Percentiles rank a stretch among this genome's conserved stretches.
Evolutionary conservation across 1,284 basidiomycete species (phyloP).

Genomic region (Ustilago lituana): DNA sequence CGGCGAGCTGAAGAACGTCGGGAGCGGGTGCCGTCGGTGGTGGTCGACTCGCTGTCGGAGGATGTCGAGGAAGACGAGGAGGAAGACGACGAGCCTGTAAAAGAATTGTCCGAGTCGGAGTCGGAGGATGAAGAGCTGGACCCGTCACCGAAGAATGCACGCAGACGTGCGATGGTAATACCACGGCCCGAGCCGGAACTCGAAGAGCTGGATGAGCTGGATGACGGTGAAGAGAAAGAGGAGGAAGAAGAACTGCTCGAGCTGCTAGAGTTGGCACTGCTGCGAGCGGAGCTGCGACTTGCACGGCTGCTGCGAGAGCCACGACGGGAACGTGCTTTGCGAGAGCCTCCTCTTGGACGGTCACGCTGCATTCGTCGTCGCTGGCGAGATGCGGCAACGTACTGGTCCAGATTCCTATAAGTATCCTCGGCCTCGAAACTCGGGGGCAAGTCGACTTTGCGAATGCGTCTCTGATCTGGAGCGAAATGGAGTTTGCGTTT

Average conservation of each 20-base stretch:
- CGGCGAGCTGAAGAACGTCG: constrained; percentile 38
- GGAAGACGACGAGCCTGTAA: constrained; percentile 29
- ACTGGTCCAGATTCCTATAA: constrained; percentile 62
- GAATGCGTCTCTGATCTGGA: constrained; percentile 52
- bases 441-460: constrained; percentile 59
- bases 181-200: constrained; percentile 51
- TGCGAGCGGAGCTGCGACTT: constrained; percentile 36
- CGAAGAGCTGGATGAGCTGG: constrained; percentile 29
- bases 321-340: constrained; percentile 22
- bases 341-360: constrained; percentile 2
- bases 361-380: constrained; percentile 32
- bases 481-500: constrained; percentile 60
- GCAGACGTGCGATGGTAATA: constrained; percentile 58
- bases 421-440: constrained; percentile 58
- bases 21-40: constrained; percentile 29
- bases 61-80: constrained; percentile 21
- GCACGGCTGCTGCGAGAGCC: constrained; percentile 42
- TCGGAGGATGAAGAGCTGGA: constrained; percentile 51
- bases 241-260: constrained; percentile 44
- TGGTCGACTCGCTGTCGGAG: constrained; percentile 24
- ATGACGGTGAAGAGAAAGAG: constrained; percentile 28
- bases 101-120: constrained; percentile 37
- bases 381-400: constrained; percentile 54
- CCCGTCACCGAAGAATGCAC: constrained; percentile 63
- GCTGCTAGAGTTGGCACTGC: constrained; percentile 37